phyloP scores from a whole-genome alignment of 169 alveolate species.

The Perkinsus chesapeaki region DNA sequence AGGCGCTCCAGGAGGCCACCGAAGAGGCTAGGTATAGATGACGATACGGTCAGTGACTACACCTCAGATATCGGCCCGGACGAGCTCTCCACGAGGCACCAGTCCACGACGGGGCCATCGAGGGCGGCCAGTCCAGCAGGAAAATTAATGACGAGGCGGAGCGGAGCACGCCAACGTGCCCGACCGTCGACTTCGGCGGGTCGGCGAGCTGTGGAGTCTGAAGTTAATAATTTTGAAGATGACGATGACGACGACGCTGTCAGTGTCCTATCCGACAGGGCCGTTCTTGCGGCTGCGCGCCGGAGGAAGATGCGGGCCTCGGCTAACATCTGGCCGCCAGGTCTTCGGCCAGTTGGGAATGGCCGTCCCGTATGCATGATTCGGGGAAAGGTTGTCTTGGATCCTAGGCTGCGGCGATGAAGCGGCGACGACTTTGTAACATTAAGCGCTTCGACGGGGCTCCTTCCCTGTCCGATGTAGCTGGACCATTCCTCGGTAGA shows the following conservation, averaged over 20 bases:
- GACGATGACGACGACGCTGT: neutral
- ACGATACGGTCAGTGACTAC: neutral
- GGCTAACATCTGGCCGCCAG: neutral
- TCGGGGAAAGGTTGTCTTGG: neutral
- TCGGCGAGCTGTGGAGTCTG: neutral
- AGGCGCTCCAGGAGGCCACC: neutral
- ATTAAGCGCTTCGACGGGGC: neutral
- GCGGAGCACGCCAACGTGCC: neutral
- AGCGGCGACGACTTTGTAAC: neutral
- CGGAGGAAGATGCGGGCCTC: neutral
- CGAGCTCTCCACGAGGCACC: neutral
- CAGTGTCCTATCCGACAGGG: neutral
- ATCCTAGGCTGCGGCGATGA: neutral
- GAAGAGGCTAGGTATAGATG: neutral
- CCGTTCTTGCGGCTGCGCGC: neutral
- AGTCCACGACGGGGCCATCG: too few relatives aligned
- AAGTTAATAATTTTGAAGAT: neutral
- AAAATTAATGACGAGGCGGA: neutral
- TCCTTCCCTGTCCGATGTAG: too few relatives aligned
- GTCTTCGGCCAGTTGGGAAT: neutral
- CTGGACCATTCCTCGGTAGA: slow-evolving; percentile 4
- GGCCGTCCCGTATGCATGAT: neutral
- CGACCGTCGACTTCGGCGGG: neutral
- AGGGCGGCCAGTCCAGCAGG: neutral
- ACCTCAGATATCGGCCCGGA: neutral